These are phyloP conservation scores for Tuber brumale DNA, from an alignment of 495 filamentous ascomycete genomes.

Conservation along the genomic window DNA sequence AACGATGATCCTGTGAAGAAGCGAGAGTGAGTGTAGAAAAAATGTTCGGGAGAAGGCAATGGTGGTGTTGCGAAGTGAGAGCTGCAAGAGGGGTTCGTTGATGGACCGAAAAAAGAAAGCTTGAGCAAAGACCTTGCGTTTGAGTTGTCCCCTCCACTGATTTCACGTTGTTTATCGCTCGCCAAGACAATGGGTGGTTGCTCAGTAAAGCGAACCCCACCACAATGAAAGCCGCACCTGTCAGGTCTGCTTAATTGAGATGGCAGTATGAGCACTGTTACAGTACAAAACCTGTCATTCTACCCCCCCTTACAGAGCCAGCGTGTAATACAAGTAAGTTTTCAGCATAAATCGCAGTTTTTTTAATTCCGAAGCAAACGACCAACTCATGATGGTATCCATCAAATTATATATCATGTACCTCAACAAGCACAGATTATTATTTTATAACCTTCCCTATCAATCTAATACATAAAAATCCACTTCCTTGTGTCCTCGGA, in stretches of 20 bases:
- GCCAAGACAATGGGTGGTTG: not conserved
- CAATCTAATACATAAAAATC: not conserved
- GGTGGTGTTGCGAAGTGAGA: constrained; percentile 24
- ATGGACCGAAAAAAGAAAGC: not conserved
- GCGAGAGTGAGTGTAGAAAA: constrained; percentile 22
- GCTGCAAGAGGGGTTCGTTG: constrained; percentile 21
- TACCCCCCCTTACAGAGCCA: not conserved
- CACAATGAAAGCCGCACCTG: not conserved
- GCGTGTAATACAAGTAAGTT: not conserved
- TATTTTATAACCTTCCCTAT: not conserved
- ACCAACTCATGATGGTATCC: not conserved
- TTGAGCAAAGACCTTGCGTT: not conserved
- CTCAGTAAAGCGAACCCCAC: not conserved
- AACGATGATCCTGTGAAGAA: not conserved
- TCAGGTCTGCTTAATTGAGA: not conserved
- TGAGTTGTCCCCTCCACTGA: not conserved
- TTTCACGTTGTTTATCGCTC: constrained; percentile 1
- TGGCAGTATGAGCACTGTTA: not conserved
- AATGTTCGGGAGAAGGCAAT: constrained; percentile 23
- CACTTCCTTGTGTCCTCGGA: constrained; percentile 10
- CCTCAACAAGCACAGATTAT: constrained; percentile 1
- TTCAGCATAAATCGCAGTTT: not conserved
- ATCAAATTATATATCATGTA: not conserved
- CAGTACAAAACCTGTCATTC: not conserved
- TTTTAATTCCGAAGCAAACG: not conserved